Conservation (phyloP, 164 flowering plant species). For the Pachysandra terminalis region DNA sequence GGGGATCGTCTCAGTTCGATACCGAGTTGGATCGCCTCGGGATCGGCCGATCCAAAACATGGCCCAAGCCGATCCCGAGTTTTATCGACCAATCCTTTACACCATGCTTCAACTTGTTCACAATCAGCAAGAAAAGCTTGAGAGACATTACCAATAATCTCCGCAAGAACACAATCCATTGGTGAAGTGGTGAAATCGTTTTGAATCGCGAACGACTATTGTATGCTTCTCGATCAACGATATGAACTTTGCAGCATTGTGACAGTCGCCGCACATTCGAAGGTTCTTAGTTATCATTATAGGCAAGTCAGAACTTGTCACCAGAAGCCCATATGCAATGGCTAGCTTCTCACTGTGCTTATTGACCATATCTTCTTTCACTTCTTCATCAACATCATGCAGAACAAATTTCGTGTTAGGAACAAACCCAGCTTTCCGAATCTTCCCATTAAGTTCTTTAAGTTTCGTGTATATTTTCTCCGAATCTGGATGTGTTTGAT, state of each 20-base stretch:
- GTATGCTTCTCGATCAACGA: conserved; percentile 30
- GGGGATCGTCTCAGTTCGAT: no score
- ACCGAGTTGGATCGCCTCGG: no score
- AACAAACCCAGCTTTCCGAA: conserved; percentile 27
- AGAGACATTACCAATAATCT: conserved; percentile 30
- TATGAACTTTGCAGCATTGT: conserved; percentile 28
- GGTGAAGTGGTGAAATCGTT: conserved; percentile 39
- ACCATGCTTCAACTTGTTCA: background rate
- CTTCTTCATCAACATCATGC: conserved; percentile 39
- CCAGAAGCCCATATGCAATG: conserved; percentile 40
- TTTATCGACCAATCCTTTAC: no score
- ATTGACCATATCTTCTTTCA: conserved; percentile 36
- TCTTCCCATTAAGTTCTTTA: conserved; percentile 29
- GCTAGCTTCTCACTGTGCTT: conserved; percentile 47
- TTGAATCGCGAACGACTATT: conserved; percentile 37
- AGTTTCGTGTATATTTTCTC: conserved; percentile 28
- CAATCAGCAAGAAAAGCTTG: background rate
- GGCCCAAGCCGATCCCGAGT: no score
- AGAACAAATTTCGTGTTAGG: conserved; percentile 38
- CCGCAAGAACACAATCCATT: no score
- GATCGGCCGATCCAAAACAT: no score
- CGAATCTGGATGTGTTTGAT: conserved; percentile 30
- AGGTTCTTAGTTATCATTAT: conserved; percentile 41
- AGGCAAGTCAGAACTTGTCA: conserved; percentile 19
- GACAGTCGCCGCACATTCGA: conserved; percentile 46